A percentile compares a stretch with the other conserved stretches of the same genome.
phyloP scores from a whole-genome alignment of 331 rosid genomes.

The Acacia concinna region DNA sequence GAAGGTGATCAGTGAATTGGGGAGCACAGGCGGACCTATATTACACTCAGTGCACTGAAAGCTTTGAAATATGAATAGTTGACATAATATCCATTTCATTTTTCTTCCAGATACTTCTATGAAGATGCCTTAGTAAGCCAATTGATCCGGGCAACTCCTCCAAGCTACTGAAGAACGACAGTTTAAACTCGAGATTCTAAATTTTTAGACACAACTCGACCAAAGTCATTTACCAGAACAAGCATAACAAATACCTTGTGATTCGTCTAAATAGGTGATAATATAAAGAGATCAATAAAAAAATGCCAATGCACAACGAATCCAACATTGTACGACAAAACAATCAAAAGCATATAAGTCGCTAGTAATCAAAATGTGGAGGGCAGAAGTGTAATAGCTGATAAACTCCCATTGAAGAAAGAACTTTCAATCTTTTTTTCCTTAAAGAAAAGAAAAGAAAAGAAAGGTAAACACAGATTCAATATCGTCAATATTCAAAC shows the following conservation, averaged over 20 bases:
- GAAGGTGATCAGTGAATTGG: not conserved
- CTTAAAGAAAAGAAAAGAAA: too few relatives aligned
- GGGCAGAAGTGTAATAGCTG: not conserved
- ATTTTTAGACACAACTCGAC: not conserved
- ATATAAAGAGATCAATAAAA: not conserved
- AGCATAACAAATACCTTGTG: not conserved
- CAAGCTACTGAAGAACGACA: not conserved
- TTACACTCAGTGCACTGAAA: not conserved
- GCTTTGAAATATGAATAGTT: not conserved
- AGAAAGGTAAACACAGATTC: not conserved
- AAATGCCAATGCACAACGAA: not conserved
- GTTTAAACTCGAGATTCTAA: not conserved
- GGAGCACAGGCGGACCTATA: not conserved
- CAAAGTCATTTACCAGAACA: not conserved
- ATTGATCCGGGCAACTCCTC: not conserved
- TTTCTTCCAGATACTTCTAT: not conserved
- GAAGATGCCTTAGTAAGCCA: not conserved
- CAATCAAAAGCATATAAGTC: not conserved
- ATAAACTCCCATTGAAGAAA: not conserved
- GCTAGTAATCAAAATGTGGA: not conserved
- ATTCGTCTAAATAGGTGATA: not conserved
- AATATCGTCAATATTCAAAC: not conserved
- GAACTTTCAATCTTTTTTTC: not conserved
- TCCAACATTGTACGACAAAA: not conserved
- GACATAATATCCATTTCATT: not conserved